Percentiles rank a stretch among this genome's conserved stretches.
Evolutionary conservation across 2,329 filamentous ascomycete genomes (phyloP).

Genomic region (Mycosphaerella sp.): DNA sequence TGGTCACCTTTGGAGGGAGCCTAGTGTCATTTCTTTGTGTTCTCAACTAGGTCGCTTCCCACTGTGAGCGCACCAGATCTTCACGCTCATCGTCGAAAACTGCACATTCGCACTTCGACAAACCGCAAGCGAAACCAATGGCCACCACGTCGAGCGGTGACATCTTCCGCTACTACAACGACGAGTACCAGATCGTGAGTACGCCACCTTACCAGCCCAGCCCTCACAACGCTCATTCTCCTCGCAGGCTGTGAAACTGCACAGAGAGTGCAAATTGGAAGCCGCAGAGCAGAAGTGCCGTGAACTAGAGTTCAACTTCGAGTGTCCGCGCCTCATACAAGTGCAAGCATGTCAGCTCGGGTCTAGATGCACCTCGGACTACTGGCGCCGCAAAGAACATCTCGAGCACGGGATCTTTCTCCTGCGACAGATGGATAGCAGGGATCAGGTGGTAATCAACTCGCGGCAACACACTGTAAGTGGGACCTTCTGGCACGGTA

Average conservation of each 20-base stretch:
- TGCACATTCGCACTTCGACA: too few species aligned
- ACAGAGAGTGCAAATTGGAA: neutral
- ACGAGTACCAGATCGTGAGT: neutral
- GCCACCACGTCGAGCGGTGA: neutral
- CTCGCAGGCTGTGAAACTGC: neutral
- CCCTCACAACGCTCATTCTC: neutral
- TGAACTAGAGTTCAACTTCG: neutral
- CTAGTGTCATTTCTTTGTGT: too few species aligned
- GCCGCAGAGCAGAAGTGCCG: neutral
- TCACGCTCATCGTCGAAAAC: too few species aligned
- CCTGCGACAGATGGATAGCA: neutral
- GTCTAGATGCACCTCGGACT: neutral
- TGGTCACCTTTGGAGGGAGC: too few species aligned
- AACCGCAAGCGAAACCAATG: neutral
- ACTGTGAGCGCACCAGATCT: too few species aligned
- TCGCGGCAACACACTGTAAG: neutral
- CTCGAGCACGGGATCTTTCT: neutral
- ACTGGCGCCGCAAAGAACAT: neutral
- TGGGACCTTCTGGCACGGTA: neutral
- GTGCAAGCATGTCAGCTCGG: neutral
- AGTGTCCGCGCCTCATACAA: neutral
- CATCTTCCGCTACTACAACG: neutral
- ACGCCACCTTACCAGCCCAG: neutral
- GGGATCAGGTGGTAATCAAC: neutral
- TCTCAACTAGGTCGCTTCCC: too few species aligned